Evolutionary conservation across 148 eudicot species (phyloP).

Genomic region (Linanthus parryae): DNA sequence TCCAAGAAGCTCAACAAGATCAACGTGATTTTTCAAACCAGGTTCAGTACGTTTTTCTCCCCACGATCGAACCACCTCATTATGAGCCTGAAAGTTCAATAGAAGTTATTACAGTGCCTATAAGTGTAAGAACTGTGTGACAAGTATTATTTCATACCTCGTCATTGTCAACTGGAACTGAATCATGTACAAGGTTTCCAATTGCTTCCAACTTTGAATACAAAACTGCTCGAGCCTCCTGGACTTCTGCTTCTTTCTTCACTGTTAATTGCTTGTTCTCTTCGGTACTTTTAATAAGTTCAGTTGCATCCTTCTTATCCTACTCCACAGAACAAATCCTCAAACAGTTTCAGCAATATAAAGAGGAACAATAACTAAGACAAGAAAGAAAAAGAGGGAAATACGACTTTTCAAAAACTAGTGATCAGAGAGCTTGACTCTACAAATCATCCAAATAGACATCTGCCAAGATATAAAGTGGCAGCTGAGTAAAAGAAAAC

Average conservation of each 20-base stretch:
- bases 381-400: no score
- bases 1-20: constrained; percentile 89
- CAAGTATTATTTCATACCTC: constrained; percentile 45
- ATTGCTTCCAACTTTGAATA: constrained; percentile 53
- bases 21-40: constrained; percentile 78
- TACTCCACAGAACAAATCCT: no score
- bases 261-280: constrained; percentile 51
- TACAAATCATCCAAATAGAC: no score
- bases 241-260: constrained; percentile 59
- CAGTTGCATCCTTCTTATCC: constrained; percentile 75
- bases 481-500: no score
- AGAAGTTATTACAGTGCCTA: not conserved
- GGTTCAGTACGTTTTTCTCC: constrained; percentile 59
- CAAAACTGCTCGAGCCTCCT: constrained; percentile 49
- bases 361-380: no score
- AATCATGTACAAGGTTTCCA: constrained; percentile 92
- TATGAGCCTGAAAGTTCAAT: constrained; percentile 41
- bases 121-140: not conserved
- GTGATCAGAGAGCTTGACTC: no score
- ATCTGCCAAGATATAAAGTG: no score
- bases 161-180: constrained; percentile 73
- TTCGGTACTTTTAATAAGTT: constrained; percentile 47
- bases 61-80: constrained; percentile 65
- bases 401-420: no score
- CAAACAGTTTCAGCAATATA: no score